Conservation (phyloP, 73 alveolate genomes). For the Breviolum minutum region DNA sequence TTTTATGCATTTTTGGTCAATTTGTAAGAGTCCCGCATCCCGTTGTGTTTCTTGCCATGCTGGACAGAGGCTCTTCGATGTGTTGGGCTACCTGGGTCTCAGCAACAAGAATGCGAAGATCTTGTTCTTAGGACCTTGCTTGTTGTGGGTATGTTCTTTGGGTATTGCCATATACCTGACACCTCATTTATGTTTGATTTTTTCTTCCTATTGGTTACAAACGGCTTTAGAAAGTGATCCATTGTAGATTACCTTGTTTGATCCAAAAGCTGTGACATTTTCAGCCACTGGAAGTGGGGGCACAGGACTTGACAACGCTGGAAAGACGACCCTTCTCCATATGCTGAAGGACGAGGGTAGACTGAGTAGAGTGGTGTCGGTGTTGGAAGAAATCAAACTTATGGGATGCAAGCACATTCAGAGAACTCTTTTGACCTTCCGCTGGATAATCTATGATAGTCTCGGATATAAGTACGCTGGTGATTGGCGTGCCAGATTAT, state of each 20-base stretch:
- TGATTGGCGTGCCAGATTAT: no score
- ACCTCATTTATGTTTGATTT: no score
- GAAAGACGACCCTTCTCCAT: constrained; percentile 98
- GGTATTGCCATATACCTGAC: neutral
- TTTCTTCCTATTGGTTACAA: no score
- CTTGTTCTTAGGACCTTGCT: constrained; percentile 97
- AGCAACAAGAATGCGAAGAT: constrained; percentile 98
- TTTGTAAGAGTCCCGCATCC: neutral
- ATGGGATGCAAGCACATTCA: constrained; percentile 11
- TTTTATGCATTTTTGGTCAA: neutral
- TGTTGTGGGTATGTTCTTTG: neutral
- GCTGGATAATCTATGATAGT: no score
- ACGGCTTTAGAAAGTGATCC: neutral
- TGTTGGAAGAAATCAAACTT: neutral
- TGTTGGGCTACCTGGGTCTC: constrained; percentile 97
- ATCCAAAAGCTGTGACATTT: neutral
- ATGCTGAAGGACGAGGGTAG: constrained; percentile 96
- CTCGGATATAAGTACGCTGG: no score
- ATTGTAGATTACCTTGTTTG: neutral
- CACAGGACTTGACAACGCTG: constrained; percentile 96
- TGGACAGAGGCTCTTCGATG: constrained; percentile 96
- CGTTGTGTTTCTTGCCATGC: neutral
- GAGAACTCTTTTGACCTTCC: no score
- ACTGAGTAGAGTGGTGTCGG: neutral
- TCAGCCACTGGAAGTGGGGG: neutral